These are phyloP conservation scores for Linnemannia hyalina DNA, from an alignment of 192 early-diverging fungal genomes.

Conservation along the genomic window DNA sequence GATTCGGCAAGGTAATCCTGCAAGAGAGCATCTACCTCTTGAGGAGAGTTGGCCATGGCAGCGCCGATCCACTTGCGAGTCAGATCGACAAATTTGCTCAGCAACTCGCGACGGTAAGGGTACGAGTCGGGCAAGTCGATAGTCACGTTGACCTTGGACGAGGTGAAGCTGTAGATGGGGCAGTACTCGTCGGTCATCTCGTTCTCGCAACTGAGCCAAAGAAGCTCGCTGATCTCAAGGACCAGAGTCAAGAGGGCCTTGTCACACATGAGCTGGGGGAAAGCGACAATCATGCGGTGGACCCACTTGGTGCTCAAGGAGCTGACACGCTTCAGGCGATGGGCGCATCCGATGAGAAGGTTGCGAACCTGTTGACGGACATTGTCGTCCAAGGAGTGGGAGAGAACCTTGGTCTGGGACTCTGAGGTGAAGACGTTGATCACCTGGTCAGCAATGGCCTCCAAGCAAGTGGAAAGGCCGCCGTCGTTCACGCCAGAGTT, in stretches of 20 bases:
- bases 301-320: slow-evolving; percentile 72
- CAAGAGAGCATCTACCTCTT: slow-evolving; percentile 77
- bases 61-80: slow-evolving; percentile 77
- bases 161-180: slow-evolving; percentile 78
- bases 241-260: slow-evolving; percentile 73
- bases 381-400: slow-evolving; percentile 65
- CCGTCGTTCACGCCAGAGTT: slow-evolving; percentile 88
- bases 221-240: slow-evolving; percentile 86
- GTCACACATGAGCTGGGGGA: slow-evolving; percentile 88
- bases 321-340: slow-evolving; percentile 79
- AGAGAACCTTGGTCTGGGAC: slow-evolving; percentile 61
- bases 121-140: slow-evolving; percentile 81
- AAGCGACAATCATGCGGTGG: slow-evolving; percentile 68
- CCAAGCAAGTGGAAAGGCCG: slow-evolving; percentile 78
- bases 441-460: slow-evolving; percentile 81
- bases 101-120: slow-evolving; percentile 77
- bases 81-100: slow-evolving; percentile 68
- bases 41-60: slow-evolving; percentile 71
- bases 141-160: slow-evolving; percentile 69
- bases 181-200: slow-evolving; percentile 86
- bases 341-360: slow-evolving; percentile 75
- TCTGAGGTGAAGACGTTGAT: slow-evolving; percentile 64
- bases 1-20: slow-evolving; percentile 79
- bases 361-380: slow-evolving; percentile 69
- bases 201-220: slow-evolving; percentile 83